Evolutionary conservation across 257 asterid genomes (phyloP).

Genomic region (Cynanchum wilfordii): DNA sequence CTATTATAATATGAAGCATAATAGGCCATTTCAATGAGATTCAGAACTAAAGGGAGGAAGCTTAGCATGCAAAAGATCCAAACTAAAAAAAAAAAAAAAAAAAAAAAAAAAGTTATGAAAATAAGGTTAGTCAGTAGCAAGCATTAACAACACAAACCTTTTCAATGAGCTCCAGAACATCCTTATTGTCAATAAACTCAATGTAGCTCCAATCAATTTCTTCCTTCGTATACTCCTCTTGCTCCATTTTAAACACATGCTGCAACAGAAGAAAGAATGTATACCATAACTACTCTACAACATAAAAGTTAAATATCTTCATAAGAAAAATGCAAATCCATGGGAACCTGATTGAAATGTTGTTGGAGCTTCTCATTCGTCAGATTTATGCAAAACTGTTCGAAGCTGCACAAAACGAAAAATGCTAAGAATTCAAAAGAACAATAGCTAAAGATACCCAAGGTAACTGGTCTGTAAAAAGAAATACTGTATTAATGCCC

Average conservation of each 20-base stretch:
- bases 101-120: background rate
- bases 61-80: background rate
- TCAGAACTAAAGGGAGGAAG: background rate
- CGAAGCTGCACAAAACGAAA: slow-evolving; percentile 58
- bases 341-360: slow-evolving; percentile 93
- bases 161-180: slow-evolving; percentile 86
- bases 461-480: background rate
- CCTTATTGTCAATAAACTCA: slow-evolving; percentile 97
- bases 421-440: slow-evolving; percentile 1
- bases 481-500: background rate
- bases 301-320: slow-evolving; percentile 8
- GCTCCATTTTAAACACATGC: slow-evolving; percentile 99
- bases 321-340: slow-evolving; percentile 8
- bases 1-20: background rate
- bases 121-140: background rate
- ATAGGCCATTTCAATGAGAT: background rate
- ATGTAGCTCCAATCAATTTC: slow-evolving; percentile 99
- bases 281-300: slow-evolving; percentile 7
- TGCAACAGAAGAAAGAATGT: slow-evolving; percentile 30
- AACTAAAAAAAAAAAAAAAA: slow-evolving; percentile 5
- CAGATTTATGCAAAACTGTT: slow-evolving; percentile 93
- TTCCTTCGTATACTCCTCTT: slow-evolving; percentile 98
- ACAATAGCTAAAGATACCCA: too few relatives aligned
- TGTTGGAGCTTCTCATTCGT: slow-evolving; percentile 99
- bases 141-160: slow-evolving; percentile 46